phyloP scores from a whole-genome alignment of 1,284 basidiomycete species.

The Chalciporus sp. region DNA sequence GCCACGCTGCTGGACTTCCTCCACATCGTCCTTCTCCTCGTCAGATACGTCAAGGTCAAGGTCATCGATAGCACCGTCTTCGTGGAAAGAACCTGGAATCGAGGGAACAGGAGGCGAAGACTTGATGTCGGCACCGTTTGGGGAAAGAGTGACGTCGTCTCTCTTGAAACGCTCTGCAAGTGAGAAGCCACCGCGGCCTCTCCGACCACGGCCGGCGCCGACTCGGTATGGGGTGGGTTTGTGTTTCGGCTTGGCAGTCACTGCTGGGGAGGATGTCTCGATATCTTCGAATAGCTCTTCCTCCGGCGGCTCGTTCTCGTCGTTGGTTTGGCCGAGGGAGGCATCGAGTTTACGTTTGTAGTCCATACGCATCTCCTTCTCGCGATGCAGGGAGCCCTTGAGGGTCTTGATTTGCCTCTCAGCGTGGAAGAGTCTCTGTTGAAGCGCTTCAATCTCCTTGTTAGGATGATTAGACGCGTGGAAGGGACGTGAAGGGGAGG shows the following conservation, averaged over 20 bases:
- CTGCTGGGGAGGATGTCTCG: slow-evolving; percentile 37
- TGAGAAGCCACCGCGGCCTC: slow-evolving; percentile 53
- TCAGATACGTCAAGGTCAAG: slow-evolving; percentile 32
- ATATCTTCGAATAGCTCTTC: slow-evolving; percentile 47
- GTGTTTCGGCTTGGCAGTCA: slow-evolving; percentile 33
- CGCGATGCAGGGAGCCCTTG: slow-evolving; percentile 73
- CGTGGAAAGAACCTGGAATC: slow-evolving; percentile 45
- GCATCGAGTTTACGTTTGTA: slow-evolving; percentile 54
- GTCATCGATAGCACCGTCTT: slow-evolving; percentile 39
- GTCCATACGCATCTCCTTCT: slow-evolving; percentile 78
- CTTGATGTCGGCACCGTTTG: slow-evolving; percentile 44
- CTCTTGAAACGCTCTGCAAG: slow-evolving; percentile 65
- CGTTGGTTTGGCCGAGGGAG: slow-evolving; percentile 37
- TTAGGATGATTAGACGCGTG: slow-evolving; percentile 69
- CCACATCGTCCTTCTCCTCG: slow-evolving; percentile 43
- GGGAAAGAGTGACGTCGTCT: slow-evolving; percentile 55
- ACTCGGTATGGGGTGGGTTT: slow-evolving; percentile 42
- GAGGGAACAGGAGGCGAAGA: slow-evolving; percentile 51
- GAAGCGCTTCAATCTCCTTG: slow-evolving; percentile 78
- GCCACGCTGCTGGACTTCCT: slow-evolving; percentile 38
- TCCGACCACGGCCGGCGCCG: slow-evolving; percentile 37
- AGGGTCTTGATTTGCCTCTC: slow-evolving; percentile 81
- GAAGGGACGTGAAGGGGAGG: slow-evolving; percentile 62
- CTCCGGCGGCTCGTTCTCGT: slow-evolving; percentile 46
- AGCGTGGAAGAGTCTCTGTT: slow-evolving; percentile 79